phyloP scores from a whole-genome alignment of 352 stramenopile species.

The Aphanomyces cochlioides region DNA sequence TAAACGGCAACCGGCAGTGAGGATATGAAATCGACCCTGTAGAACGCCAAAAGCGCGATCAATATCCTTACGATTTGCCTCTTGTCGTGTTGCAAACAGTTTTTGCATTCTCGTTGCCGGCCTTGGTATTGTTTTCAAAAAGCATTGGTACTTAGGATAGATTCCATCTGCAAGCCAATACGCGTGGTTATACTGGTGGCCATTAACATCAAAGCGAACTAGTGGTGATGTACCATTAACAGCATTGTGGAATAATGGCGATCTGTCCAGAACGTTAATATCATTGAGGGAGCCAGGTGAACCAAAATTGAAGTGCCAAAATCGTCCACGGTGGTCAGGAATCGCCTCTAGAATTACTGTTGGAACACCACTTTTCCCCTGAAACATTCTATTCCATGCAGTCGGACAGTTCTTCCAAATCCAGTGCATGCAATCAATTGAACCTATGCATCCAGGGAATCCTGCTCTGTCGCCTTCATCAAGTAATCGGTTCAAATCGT shows the following conservation, averaged over 20 bases:
- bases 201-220: background rate
- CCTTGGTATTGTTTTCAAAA: background rate
- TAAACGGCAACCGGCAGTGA: background rate
- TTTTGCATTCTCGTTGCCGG: background rate
- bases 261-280: slow-evolving; percentile 33
- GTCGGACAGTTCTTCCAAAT: background rate
- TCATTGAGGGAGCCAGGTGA: slow-evolving; percentile 30
- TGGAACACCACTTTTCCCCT: background rate
- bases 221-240: background rate
- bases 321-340: slow-evolving; percentile 24
- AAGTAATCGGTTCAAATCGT: background rate
- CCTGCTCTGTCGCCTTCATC: background rate
- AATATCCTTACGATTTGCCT: background rate
- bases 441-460: background rate
- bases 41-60: background rate
- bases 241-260: slow-evolving; percentile 22
- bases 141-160: background rate
- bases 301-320: slow-evolving; percentile 35
- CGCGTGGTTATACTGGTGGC: background rate
- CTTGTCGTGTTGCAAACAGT: background rate
- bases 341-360: slow-evolving; percentile 19
- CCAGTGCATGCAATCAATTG: background rate
- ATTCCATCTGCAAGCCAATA: background rate
- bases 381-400: background rate
- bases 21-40: background rate